Base-by-base conservation (phyloP, 176 grass and related monocot genomes). In the Thinopyrum elongatum region DNA sequence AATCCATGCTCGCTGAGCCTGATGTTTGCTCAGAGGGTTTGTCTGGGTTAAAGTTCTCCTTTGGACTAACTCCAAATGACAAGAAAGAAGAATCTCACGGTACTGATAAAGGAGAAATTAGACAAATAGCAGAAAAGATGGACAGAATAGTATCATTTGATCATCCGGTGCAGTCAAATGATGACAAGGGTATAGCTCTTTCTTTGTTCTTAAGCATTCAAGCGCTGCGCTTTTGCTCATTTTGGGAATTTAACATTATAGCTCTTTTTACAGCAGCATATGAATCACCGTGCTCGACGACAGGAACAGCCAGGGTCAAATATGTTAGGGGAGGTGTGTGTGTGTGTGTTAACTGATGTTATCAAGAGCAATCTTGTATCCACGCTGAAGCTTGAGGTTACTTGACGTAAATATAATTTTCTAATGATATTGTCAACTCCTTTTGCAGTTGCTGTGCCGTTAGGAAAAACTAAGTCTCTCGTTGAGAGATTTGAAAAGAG, bases 301-400 rank as follows among this genome's bases (percentile, higher is more conserved):
- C 86, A 75, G 92, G 91, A 86, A 81, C 70, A 63, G 57, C 68
- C 26, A 84, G 65, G 60, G 92, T 96, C 34, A 96, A 94, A 90
- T 95, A 94, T 93, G 97, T 95, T 70, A 94, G 92, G 87, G 97
- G 97, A 94, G 97, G 97, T 99, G 61, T 1, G 83, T 90, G 67
- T 62, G 31, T 33, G 46, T 16, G 84, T 74, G 22, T 23, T 75
- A 66, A 80, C 13, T 83, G 70, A 65, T 92, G 70, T 30, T 86
- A 39, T 65, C 58, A 47, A 70, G 61, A 28, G 70, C 34, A 85
- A 17, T 72, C 25, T 61, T 67, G 38, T 73, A 53, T 82, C 49
- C 51, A 73, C 16, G 65, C 58, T 94, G 13, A 69, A 80, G 31
- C 49, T 65, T 38, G 44, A 49, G 15, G 65, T 17, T 39, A 64